phyloP scores from a whole-genome alignment of 495 filamentous ascomycete species.

The Melanomma pulvis-pyrius region DNA sequence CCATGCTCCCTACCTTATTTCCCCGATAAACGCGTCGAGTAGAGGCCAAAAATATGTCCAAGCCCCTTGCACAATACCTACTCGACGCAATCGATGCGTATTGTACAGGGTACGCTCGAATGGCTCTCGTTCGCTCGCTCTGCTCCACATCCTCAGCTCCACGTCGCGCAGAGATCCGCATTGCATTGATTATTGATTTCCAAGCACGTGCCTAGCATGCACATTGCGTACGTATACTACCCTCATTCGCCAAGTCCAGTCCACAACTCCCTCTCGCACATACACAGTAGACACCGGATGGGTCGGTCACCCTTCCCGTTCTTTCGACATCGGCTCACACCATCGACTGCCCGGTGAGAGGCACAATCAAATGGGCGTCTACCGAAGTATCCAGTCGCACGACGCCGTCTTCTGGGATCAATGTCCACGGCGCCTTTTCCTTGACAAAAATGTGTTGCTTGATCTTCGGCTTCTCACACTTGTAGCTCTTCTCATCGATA shows the following conservation, averaged over 20 bases:
- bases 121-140: too few species aligned
- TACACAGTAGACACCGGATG: background rate
- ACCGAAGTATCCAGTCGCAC: background rate
- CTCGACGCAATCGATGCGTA: too few species aligned
- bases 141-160: background rate
- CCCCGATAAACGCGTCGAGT: too few species aligned
- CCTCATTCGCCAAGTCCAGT: background rate
- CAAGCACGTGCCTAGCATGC: background rate
- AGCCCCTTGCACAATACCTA: too few species aligned
- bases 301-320: too few species aligned
- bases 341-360: background rate
- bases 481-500: constrained; percentile 18
- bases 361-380: background rate
- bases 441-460: constrained; percentile 28
- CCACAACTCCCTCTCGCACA: background rate
- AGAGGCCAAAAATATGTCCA: too few species aligned
- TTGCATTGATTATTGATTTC: background rate
- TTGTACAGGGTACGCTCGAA: too few species aligned
- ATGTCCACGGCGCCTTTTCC: constrained; percentile 31
- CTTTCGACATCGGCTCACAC: background rate
- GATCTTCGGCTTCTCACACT: constrained; percentile 13
- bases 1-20: too few species aligned
- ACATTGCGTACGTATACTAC: background rate
- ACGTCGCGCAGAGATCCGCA: background rate
- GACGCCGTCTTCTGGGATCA: constrained; percentile 28